A percentile compares a stretch with the other conserved stretches of the same genome.
phyloP scores from a whole-genome alignment of 164 flowering plant genomes.

The Kalanchoe fedtschenkoi region DNA sequence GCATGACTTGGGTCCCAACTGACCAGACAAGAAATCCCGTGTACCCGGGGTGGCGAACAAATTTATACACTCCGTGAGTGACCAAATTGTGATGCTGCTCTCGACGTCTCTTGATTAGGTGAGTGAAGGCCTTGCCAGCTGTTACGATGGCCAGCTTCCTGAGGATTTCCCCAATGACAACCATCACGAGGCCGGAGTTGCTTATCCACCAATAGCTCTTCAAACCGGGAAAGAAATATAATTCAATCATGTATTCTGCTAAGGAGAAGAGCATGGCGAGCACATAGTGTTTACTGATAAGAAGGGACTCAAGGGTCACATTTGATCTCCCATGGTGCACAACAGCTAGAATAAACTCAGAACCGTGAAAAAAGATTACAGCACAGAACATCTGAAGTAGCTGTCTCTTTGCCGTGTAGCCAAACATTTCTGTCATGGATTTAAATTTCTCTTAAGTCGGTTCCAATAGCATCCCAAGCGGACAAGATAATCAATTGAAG shows the following conservation, averaged over 20 bases:
- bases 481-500: neutral
- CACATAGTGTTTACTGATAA: conserved; percentile 62
- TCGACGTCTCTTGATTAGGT: conserved; percentile 44
- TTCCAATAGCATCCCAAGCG: neutral
- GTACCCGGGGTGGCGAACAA: conserved; percentile 80
- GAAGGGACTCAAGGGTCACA: conserved; percentile 50
- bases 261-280: conserved; percentile 65
- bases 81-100: conserved; percentile 63
- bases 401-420: conserved; percentile 49
- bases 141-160: conserved; percentile 77
- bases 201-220: conserved; percentile 79
- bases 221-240: conserved; percentile 45
- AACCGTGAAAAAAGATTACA: conserved; percentile 47
- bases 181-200: conserved; percentile 62
- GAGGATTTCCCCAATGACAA: conserved; percentile 68
- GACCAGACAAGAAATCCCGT: conserved; percentile 88
- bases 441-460: neutral
- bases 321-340: conserved; percentile 48
- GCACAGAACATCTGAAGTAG: conserved; percentile 50
- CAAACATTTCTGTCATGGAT: conserved; percentile 33
- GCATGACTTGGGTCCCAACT: conserved; percentile 79
- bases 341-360: conserved; percentile 58
- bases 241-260: conserved; percentile 58
- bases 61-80: conserved; percentile 64
- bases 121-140: conserved; percentile 82